Evolutionary conservation across 768 basidiomycete species (phyloP), one percentile per base, ranked within the genome.

Genomic region (Lentinula edodes): DNA sequence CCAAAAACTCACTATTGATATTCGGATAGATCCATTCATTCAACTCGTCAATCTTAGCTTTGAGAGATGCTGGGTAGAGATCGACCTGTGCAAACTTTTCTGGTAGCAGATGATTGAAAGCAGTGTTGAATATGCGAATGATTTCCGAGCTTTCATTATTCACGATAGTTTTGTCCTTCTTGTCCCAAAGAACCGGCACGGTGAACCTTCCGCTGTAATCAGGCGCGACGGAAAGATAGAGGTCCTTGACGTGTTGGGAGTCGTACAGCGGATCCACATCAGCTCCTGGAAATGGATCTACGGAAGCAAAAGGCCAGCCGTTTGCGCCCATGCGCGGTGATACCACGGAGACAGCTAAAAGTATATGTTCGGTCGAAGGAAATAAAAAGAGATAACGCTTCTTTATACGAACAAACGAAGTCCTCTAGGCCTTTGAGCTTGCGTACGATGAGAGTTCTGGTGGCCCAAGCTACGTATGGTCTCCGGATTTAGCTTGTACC

Each of bases 131-230:
- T 7, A 96, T 90, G 61, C 96, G 88, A 69, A 98, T 93, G 70
- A 98, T 95, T 75, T 98, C 96, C 2, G 90, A 87, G 65, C 87
- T 89, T 71, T 99, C 96, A 71, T 98, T 98, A 78, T 94, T 98
- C 61, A 99, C 97, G 66, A 98, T 90, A 43, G 89, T 90, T 50
- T 88, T 76, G 46, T 71, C 76, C 72, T 95, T 91, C 78, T 87
- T 95, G 76, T 98, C 97, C 92, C 93, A 99, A 5, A 99, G 79
- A 38, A 93, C 74, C 5, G 95, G 95, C 8, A 94, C 91, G 1
- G 93, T 94, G 78, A 93, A 93, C 42, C 90, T 81, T 56, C 92
- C 93, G 2, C 66, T 65, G 67, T 93, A 97, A 59, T 86, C 68
- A 6, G 88, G 87, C 65, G 92, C 77, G 0, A 83, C 89, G 66